A percentile compares a stretch with the other conserved stretches of the same genome.
Evolutionary conservation across 2,329 filamentous ascomycete genomes (phyloP).

Genomic region (Penicillium sp.): DNA sequence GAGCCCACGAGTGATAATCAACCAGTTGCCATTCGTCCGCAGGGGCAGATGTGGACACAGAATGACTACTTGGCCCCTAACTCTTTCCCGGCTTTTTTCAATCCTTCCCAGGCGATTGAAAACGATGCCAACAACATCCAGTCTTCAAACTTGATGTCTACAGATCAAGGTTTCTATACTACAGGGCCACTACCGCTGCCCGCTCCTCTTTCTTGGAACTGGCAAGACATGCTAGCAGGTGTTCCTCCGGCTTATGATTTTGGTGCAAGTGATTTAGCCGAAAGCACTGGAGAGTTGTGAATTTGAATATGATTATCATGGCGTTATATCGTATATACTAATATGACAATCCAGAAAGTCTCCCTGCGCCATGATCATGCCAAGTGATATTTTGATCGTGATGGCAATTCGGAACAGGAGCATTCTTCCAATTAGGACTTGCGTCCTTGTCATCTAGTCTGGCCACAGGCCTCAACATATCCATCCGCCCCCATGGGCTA

Average conservation of each 20-base stretch:
- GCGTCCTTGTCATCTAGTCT: conserved; percentile 14
- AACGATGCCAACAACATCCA: background rate
- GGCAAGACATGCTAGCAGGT: background rate
- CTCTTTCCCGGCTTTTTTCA: background rate
- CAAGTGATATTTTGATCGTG: conserved; percentile 12
- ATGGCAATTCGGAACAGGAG: conserved; percentile 19
- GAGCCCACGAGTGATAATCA: background rate
- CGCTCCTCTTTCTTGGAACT: background rate
- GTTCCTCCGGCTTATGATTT: conserved; percentile 1
- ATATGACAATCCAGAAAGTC: background rate
- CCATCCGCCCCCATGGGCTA: conserved; percentile 13
- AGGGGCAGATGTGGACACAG: background rate
- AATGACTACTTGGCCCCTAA: background rate
- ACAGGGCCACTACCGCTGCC: background rate
- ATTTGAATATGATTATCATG: background rate
- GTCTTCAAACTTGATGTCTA: background rate
- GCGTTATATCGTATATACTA: background rate
- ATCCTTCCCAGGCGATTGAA: background rate
- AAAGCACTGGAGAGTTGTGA: background rate
- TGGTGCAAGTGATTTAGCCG: background rate
- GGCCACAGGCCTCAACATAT: conserved; percentile 16
- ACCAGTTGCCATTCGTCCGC: background rate
- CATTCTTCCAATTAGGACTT: conserved; percentile 15
- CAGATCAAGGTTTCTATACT: background rate
- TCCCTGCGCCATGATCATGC: background rate